These are phyloP conservation scores for Globisporangium spinosum DNA, from an alignment of 352 stramenopile species.

Conservation along the genomic window DNA sequence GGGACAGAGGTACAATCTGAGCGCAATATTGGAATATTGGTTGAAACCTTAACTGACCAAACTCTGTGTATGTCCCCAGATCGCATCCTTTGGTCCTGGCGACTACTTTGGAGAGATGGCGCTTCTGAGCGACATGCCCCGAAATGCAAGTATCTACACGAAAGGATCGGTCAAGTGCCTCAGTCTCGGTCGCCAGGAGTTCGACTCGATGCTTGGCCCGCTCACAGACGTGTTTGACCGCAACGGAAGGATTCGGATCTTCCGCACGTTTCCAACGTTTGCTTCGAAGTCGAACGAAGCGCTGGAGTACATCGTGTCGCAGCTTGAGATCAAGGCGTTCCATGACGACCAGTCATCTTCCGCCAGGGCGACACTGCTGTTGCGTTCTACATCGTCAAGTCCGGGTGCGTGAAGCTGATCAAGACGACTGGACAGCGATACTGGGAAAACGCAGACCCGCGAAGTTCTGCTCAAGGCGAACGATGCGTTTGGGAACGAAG, in stretches of 20 bases:
- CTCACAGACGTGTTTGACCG: constrained; percentile 69
- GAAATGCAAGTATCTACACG: constrained; percentile 67
- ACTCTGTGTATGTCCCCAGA: constrained; percentile 21
- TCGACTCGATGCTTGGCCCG: constrained; percentile 73
- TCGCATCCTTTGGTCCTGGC: constrained; percentile 55
- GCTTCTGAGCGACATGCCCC: constrained; percentile 87
- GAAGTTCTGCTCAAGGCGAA: constrained; percentile 70
- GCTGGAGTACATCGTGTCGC: constrained; percentile 64
- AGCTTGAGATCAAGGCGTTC: constrained; percentile 78
- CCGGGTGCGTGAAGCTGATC: constrained; percentile 67
- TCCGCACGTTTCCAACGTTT: constrained; percentile 54
- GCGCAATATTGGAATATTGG: background rate
- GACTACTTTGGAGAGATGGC: constrained; percentile 92
- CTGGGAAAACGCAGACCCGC: constrained; percentile 28
- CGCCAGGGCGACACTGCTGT: constrained; percentile 45
- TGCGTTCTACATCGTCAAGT: constrained; percentile 79
- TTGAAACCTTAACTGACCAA: background rate
- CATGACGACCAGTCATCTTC: constrained; percentile 61
- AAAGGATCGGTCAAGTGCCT: constrained; percentile 69
- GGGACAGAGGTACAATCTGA: constrained; percentile 8
- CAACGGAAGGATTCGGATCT: constrained; percentile 68
- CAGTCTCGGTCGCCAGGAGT: constrained; percentile 63
- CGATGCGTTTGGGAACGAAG: constrained; percentile 67
- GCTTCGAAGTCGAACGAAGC: constrained; percentile 52
- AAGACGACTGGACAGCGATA: constrained; percentile 38